phyloP scores from a whole-genome alignment of 768 basidiomycete species.

The Trametopsis cervina region DNA sequence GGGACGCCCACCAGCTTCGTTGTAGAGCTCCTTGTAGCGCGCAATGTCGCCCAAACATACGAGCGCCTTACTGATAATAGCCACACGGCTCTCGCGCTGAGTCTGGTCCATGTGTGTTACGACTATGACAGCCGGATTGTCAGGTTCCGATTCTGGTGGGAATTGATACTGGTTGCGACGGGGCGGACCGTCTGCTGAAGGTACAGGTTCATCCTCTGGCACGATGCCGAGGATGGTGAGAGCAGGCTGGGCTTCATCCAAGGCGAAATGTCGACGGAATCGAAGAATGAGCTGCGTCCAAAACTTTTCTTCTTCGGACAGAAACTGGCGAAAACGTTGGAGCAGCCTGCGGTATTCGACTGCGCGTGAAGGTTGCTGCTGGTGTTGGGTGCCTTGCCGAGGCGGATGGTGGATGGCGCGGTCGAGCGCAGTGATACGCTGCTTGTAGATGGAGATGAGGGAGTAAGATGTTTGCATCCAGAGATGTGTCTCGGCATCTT shows the following conservation, averaged over 20 bases:
- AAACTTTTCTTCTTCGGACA: slow-evolving; percentile 86
- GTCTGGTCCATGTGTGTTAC: slow-evolving; percentile 28
- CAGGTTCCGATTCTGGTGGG: slow-evolving; percentile 41
- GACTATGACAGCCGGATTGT: slow-evolving; percentile 25
- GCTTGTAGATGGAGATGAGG: slow-evolving; percentile 79
- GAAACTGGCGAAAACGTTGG: slow-evolving; percentile 84
- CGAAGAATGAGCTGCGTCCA: slow-evolving; percentile 79
- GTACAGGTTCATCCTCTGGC: slow-evolving; percentile 27
- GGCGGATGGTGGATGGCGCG: slow-evolving; percentile 33
- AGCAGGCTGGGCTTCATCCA: slow-evolving; percentile 56
- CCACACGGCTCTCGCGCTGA: slow-evolving; percentile 59
- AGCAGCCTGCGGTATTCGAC: slow-evolving; percentile 85
- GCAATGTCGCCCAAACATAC: slow-evolving; percentile 93
- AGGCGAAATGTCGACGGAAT: slow-evolving; percentile 61
- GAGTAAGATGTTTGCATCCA: slow-evolving; percentile 93
- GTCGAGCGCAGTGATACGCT: slow-evolving; percentile 63
- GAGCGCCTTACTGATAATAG: slow-evolving; percentile 78
- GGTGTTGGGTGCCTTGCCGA: slow-evolving; percentile 28
- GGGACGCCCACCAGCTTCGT: slow-evolving; percentile 59
- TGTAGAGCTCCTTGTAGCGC: slow-evolving; percentile 88
- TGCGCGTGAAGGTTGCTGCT: slow-evolving; percentile 32
- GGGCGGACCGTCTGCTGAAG: slow-evolving; percentile 17
- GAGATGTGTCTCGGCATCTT: slow-evolving; percentile 74
- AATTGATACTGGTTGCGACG: slow-evolving; percentile 60
- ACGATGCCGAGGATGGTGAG: slow-evolving; percentile 54